Base-by-base conservation (phyloP, 148 eudicot species). In the Suaeda aralocaspica region DNA sequence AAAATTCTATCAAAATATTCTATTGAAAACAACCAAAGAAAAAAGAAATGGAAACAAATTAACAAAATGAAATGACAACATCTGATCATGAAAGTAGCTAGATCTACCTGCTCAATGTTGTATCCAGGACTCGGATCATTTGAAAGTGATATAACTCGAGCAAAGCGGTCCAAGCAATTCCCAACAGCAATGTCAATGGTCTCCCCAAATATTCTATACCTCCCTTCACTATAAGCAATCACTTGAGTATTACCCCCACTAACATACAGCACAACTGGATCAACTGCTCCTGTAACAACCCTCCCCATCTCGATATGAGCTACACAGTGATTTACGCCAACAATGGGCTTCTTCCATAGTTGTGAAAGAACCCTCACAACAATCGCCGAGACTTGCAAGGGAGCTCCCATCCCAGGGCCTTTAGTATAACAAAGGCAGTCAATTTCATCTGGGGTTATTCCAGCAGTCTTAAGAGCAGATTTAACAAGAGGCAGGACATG, bases 271-370 rank as follows among this genome's bases (percentile, higher is more conserved):
- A 92, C 98, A 53, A 92, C 98, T 9, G 98, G 98, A 76, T 92
- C 91, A 79, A 80, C 85, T 12, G 91, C 98, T 26, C 98, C 96
- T 6, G 98, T 92, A 42, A 92, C 98, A 71, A 89, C 78, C 82
- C 97, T 86, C 14, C 97, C 97, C 97, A 92, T 92, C 74, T 92
- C 97, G 77, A 89, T 89, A 82, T 92, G 98, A 19, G 98, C 98
- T 67, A 92, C 96, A 72, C 98, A 92, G 68, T 92, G 98, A 77
- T 92, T 92, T 56, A 92, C 98, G 0, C 74, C 90, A 29, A 89
- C 91, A 74, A 92, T 89, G 14, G 98, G 98, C 80, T 89, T 92
- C 81, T 88, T 92, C 98, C 96, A 92, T 6, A 92, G 82, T 81
- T 86, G 98, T 15, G 98, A 87, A 50, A 92, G 78, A 66, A 92